Base-by-base conservation (phyloP, 2,329 filamentous ascomycete genomes). In the Helminthosporium solani region DNA sequence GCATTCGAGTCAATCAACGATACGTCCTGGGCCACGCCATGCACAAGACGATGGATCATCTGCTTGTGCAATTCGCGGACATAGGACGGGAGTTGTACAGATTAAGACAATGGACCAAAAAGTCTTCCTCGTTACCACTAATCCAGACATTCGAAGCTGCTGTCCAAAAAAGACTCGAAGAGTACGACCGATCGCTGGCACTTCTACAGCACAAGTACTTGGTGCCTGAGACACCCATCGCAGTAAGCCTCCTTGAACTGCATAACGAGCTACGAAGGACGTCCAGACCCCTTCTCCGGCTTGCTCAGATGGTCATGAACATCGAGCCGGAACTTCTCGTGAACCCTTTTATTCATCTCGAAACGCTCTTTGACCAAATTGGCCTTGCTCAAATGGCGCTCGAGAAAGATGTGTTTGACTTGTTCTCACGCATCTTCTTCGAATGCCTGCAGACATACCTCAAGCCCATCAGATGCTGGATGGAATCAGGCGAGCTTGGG, bases 391-490 rank as follows among this genome's bases (percentile, higher is more conserved):
- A 96, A 61, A 76, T 88, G 35, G 79, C 82, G 14, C 86, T 86
- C 1, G 81, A 88, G 44, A 73, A 77, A 2, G 65, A 67, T 0
- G 74, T 80, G 1, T 94, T 88, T 61, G 68, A 74, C 31, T 83
- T 81, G 31, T 74, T 94, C 4, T 82, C 83, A 1, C 73, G 74
- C 0, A 76, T 94, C 3, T 94, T 96, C 63, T 84, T 94, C 44
- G 80, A 86, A 36, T 95, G 89, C 62, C 86, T 96, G 47, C 81
- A 84, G 46, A 83, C 89, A 1, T 97, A 96, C 66, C 77, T 95
- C 30, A 83, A 83, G 31, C 88, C 90, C 0, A 86, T 96, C 35
- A 80, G 85, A 28, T 73, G 78, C 14, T 97, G 92, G 92, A 92
- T 96, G 84, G 84, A 89, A 58, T 79, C 82, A 30, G 92, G 92